These are phyloP conservation scores for Sanghuangporus weigelae DNA, from an alignment of 1,284 basidiomycete species.

Conservation along the genomic window DNA sequence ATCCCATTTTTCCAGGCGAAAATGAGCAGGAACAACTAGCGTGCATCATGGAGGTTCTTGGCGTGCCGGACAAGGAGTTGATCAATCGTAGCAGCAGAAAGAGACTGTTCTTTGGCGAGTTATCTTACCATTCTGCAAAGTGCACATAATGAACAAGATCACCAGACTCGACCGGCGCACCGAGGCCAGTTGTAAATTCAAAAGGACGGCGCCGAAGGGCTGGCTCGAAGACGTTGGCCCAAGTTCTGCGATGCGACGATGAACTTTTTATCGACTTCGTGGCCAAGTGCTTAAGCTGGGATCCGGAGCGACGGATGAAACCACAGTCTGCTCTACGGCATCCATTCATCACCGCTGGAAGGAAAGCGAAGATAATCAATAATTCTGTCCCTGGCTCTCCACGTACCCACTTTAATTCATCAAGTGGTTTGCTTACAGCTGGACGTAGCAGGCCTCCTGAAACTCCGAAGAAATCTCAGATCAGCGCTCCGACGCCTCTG, in stretches of 20 bases:
- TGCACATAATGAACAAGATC: conserved; percentile 1
- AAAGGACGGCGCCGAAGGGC: conserved; percentile 92
- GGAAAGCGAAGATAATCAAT: conserved; percentile 42
- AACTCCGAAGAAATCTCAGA: conserved; percentile 82
- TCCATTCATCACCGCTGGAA: conserved; percentile 74
- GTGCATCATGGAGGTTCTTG: conserved; percentile 99
- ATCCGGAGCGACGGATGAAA: conserved; percentile 94
- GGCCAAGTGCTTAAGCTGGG: conserved; percentile 94
- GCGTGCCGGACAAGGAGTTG: conserved; percentile 91
- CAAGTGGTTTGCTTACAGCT: conserved; percentile 39
- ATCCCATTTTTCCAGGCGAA: conserved; percentile 99
- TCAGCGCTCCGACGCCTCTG: conserved; percentile 78
- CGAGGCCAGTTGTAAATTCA: conserved; percentile 92
- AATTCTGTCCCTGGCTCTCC: conserved; percentile 40
- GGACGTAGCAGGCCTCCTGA: conserved; percentile 54
- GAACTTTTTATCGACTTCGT: conserved; percentile 92
- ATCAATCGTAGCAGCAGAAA: conserved; percentile 92
- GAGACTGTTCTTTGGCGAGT: conserved; percentile 92
- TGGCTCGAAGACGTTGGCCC: conserved; percentile 83
- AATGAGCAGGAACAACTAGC: conserved; percentile 98
- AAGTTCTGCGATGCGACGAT: conserved; percentile 86
- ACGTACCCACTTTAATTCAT: conserved; percentile 51
- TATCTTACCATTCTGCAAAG: not conserved
- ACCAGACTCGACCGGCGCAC: conserved; percentile 86
- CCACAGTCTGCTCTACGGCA: conserved; percentile 92